Base-by-base conservation (phyloP, 208 protist genomes). In the Leishmania tarentolae region DNA sequence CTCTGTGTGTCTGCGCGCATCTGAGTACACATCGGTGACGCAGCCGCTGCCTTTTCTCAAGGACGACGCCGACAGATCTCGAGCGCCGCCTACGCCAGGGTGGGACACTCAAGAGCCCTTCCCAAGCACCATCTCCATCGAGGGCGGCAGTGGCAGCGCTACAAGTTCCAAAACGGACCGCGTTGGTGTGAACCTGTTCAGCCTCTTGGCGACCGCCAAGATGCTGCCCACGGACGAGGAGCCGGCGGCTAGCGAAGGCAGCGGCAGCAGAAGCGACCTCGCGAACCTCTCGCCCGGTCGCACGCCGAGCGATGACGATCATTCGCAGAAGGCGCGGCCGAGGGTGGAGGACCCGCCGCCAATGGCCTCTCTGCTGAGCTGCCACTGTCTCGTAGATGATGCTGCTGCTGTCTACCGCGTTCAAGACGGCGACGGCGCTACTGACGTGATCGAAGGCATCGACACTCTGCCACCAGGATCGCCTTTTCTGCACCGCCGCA, bases 401-500 rank as follows among this genome's bases (percentile, higher is more conserved):
- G 50, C 50, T 17, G 50, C 21, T 53, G 50, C 50, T 53, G 50
- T 53, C 5, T 9, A 53, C 68, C 9, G 8, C 9, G 71, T 17
- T 15, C 47, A 44, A 17, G 52, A 61, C 4, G 31, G 13, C 31
- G 72, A 37, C 31, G 1, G 50, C 2, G 11, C n/a, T 15, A 17
- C 42, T 24, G 37, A 44, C 9, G 76, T 24, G 2, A 61, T 35
- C 59, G 31, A 59, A 5, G 59, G 42, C 9, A 61, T 24, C 13
- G 75, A 46, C 42, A 35, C 8, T 28, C 61, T 6, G 28, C 61
- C 44, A 42, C 57, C 76, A 15, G 61, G 76, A 6, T 79, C 76
- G 24, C 61, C 76, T 8, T 79, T 68, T 6, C 31, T 19, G 63
- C 61, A 72, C 31, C 76, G 59, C n/a, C 57, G 59, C 57, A 28